Evolutionary conservation across 2,329 filamentous ascomycete species (phyloP).

Genomic region (Fusarium sp.): DNA sequence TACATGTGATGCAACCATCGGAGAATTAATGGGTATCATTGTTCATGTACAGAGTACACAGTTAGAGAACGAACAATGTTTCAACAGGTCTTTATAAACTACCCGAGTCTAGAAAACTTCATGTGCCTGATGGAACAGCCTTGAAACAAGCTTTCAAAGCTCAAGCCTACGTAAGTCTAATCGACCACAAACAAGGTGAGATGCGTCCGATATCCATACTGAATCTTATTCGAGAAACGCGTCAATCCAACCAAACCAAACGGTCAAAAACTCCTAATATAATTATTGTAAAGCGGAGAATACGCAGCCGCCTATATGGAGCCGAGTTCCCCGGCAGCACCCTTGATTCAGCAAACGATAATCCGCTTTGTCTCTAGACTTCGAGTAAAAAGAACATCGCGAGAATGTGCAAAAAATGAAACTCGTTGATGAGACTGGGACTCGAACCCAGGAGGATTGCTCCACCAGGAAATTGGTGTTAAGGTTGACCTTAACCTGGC

Average conservation of each 20-base stretch:
- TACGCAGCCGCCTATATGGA: not conserved
- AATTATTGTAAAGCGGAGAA: not conserved
- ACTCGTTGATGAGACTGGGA: slow-evolving; percentile 40
- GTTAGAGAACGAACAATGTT: accelerated
- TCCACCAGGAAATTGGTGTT: slow-evolving; percentile 39
- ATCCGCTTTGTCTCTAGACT: not conserved
- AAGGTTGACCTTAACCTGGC: slow-evolving; percentile 41
- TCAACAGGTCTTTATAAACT: not conserved
- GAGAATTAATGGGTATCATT: not conserved
- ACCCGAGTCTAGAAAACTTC: not conserved
- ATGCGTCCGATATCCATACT: slow-evolving; percentile 1
- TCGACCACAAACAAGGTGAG: not conserved
- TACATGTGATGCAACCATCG: not conserved
- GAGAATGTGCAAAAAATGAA: slow-evolving; percentile 21
- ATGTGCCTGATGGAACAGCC: too few relatives aligned
- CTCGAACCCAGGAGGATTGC: slow-evolving; percentile 43
- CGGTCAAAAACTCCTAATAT: slow-evolving; percentile 26
- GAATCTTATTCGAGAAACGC: not conserved
- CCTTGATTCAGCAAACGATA: not conserved
- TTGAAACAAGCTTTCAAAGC: not conserved
- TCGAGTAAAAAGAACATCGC: slow-evolving; percentile 6
- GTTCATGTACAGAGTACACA: too few relatives aligned
- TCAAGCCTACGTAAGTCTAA: not conserved
- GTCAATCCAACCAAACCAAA: not conserved
- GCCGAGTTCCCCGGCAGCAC: not conserved